phyloP scores from a whole-genome alignment of 352 stramenopile genomes.

The Bremia lactucae region DNA sequence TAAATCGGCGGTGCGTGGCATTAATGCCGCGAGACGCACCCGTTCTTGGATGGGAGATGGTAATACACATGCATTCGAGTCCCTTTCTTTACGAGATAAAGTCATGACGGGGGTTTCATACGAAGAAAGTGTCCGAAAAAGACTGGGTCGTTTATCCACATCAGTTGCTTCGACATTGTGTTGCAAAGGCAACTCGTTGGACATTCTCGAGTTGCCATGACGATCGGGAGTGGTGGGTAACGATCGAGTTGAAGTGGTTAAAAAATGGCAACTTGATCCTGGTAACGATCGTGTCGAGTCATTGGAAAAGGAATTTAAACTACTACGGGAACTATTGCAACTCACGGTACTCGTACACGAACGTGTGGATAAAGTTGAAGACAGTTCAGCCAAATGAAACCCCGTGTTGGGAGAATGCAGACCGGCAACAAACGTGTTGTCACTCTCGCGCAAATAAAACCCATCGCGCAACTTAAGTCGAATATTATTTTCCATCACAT shows the following conservation, averaged over 20 bases:
- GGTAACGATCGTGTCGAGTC: constrained; percentile 17
- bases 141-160: constrained; percentile 31
- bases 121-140: constrained; percentile 69
- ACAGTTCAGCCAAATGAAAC: constrained; percentile 18
- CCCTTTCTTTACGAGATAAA: constrained; percentile 33
- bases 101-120: constrained; percentile 66
- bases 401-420: constrained; percentile 14
- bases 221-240: constrained; percentile 46
- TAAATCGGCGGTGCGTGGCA: constrained; percentile 39
- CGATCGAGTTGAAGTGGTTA: constrained; percentile 26
- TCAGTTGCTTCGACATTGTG: constrained; percentile 18
- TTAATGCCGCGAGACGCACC: constrained; percentile 37
- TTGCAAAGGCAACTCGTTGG: constrained; percentile 8
- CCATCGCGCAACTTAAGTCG: constrained; percentile 65
- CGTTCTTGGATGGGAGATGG: constrained; percentile 64
- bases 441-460: constrained; percentile 42
- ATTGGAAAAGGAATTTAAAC: constrained; percentile 18
- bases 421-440: constrained; percentile 20
- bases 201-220: too few species aligned
- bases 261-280: constrained; percentile 17
- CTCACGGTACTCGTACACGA: constrained; percentile 30
- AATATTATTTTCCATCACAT: constrained; percentile 95
- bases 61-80: constrained; percentile 17
- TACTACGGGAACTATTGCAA: constrained; percentile 25
- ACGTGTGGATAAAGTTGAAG: constrained; percentile 16